These are phyloP conservation scores for Coprinopsis strossmayeri DNA, from an alignment of 768 basidiomycete species.

Conservation along the genomic window DNA sequence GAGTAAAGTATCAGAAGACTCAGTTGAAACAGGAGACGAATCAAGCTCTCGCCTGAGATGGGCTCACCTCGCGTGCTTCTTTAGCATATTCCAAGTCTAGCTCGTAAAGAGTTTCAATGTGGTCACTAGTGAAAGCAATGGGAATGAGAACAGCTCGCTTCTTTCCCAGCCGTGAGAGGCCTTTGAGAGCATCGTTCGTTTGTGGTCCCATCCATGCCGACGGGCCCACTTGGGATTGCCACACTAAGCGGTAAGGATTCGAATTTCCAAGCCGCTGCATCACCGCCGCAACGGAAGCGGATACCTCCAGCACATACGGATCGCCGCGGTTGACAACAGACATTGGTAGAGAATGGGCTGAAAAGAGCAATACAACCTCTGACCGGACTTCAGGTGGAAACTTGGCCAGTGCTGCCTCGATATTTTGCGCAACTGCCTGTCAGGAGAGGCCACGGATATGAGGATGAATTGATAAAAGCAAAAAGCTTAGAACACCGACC, in stretches of 20 bases:
- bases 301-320: slow-evolving; percentile 93
- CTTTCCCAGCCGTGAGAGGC: slow-evolving; percentile 66
- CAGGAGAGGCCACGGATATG: slow-evolving; percentile 8
- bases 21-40: slow-evolving; percentile 15
- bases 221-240: slow-evolving; percentile 98
- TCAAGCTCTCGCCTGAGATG: slow-evolving; percentile 17
- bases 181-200: slow-evolving; percentile 87
- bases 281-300: slow-evolving; percentile 87
- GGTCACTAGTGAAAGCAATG: slow-evolving; percentile 98
- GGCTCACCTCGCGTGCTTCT: slow-evolving; percentile 78
- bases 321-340: slow-evolving; percentile 98
- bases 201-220: slow-evolving; percentile 98
- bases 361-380: slow-evolving; percentile 84
- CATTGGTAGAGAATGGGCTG: slow-evolving; percentile 96
- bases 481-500: slow-evolving; percentile 41
- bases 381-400: slow-evolving; percentile 68
- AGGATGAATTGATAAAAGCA: slow-evolving; percentile 1
- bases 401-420: slow-evolving; percentile 73
- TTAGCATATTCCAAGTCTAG: slow-evolving; percentile 89
- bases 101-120: slow-evolving; percentile 98
- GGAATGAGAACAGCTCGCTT: slow-evolving; percentile 83
- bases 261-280: slow-evolving; percentile 79
- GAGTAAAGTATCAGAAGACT: slow-evolving; percentile 12
- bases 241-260: slow-evolving; percentile 89
- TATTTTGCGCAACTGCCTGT: slow-evolving; percentile 87